Evolutionary conservation across 2,329 filamentous ascomycete species (phyloP), one percentile per base, ranked within the genome.

Genomic region (Colletotrichum sp.): DNA sequence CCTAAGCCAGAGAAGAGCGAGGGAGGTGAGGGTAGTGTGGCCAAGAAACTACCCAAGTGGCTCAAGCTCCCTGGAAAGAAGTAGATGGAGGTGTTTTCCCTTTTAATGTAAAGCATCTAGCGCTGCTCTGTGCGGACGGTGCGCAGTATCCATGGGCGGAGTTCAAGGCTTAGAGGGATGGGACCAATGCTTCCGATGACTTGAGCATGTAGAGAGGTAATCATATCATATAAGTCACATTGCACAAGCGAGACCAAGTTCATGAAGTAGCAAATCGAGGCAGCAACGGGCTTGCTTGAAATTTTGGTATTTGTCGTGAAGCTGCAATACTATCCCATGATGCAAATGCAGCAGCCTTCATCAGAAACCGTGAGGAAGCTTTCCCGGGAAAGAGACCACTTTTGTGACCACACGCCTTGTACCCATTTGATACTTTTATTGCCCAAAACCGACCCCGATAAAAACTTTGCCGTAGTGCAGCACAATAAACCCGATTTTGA

Each of bases 1-100:
- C 79, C 81, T 16, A 83, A 82, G 71, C 78, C 83, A 13, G 80
- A 86, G 77, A 83, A 84, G 79, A 81, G 82, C 21, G 83, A 85
- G 69, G 82, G 85, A 70, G 82, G 85, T 69, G 80, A 85, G 75
- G 84, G 85, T 28, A 62, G 66, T 8, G 70, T 81, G 18, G 80
- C 79, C 13, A 90, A 89, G 83, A 88, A 88, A 79, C 77, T 89
- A 75, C 94, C 94, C 24, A 95, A 95, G 83, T 95, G 94, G 91
- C 84, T 96, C 55, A 94, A 94, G 83, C 85, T 94, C 71, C 88
- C 92, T 34, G 92, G 91, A 9, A 96, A 95, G 89, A 96, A 95
- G 86, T 94, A 78, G 70, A 69, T 6, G n/a, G 10, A 12, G 44
- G 12, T 6, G 44, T 7, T 80, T 79, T 76, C 80, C 82, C 82